A percentile compares a stretch with the other conserved stretches of the same genome.
phyloP scores from a whole-genome alignment of 108 stramenopile genomes.

The Nitzschia sp. region DNA sequence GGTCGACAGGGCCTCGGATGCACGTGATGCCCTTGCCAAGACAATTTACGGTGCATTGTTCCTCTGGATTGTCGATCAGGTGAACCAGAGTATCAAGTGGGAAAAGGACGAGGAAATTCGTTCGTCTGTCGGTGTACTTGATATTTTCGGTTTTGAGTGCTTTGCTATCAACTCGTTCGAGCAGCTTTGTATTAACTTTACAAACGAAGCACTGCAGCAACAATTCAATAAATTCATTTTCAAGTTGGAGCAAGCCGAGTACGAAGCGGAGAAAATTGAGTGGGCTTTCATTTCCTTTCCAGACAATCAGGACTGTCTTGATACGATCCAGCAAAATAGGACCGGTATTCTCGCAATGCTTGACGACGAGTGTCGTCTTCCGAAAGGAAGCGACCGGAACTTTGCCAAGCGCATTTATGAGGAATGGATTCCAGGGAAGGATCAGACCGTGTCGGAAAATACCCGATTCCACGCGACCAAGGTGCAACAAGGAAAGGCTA shows the following conservation, averaged over 20 bases:
- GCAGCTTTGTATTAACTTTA: slow-evolving; percentile 99
- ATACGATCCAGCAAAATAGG: slow-evolving; percentile 94
- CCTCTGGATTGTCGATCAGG: slow-evolving; percentile 84
- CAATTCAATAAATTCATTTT: slow-evolving; percentile 99
- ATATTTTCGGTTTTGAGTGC: slow-evolving; percentile 99
- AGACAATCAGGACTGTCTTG: slow-evolving; percentile 98
- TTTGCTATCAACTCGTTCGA: slow-evolving; percentile 97
- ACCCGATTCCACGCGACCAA: slow-evolving; percentile 75
- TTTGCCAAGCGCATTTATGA: slow-evolving; percentile 84
- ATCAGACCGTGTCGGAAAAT: slow-evolving; percentile 79
- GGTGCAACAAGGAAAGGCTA: slow-evolving; percentile 72
- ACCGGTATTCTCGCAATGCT: slow-evolving; percentile 90
- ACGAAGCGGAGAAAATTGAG: slow-evolving; percentile 86
- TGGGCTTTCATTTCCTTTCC: slow-evolving; percentile 94
- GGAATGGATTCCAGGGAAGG: slow-evolving; percentile 73
- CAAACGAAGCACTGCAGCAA: slow-evolving; percentile 99
- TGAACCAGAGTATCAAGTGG: slow-evolving; percentile 89
- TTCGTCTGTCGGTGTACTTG: slow-evolving; percentile 93
- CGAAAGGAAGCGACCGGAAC: slow-evolving; percentile 82
- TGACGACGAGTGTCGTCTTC: slow-evolving; percentile 92
- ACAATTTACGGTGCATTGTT: slow-evolving; percentile 93
- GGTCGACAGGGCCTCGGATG: slow-evolving; percentile 80
- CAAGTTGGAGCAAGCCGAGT: slow-evolving; percentile 98
- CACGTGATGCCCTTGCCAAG: slow-evolving; percentile 95
- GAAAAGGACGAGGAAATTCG: slow-evolving; percentile 75